Conservation (phyloP, 257 asterid genomes). For the Solanum sitiens region DNA sequence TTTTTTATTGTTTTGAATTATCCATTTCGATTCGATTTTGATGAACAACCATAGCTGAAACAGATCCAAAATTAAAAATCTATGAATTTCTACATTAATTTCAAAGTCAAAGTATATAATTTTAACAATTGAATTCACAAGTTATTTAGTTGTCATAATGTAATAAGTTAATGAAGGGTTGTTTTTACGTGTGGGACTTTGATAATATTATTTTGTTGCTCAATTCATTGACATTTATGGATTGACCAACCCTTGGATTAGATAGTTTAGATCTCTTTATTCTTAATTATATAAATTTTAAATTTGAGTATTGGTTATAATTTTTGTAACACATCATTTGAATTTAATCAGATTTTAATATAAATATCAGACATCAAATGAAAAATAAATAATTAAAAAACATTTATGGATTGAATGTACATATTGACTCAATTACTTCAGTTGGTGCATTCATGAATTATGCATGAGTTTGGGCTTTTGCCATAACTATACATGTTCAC, state of each 20-base stretch:
- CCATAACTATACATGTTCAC: neutral
- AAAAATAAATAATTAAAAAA: too few species aligned
- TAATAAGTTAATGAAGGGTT: neutral
- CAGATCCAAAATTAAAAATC: too few species aligned
- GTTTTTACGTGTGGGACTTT: neutral
- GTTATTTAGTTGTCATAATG: neutral
- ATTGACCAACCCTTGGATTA: neutral
- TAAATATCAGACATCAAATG: too few species aligned
- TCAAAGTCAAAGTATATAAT: neutral
- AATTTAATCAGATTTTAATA: neutral
- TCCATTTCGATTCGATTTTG: too few species aligned
- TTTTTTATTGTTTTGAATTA: too few species aligned
- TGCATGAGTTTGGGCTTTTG: neutral
- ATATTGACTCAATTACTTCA: neutral
- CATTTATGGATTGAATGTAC: neutral
- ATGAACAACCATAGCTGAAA: neutral
- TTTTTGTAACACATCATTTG: fast-evolving
- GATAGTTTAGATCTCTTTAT: neutral
- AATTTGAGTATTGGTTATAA: neutral
- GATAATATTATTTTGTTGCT: neutral
- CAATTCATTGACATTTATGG: neutral
- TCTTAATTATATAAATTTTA: neutral
- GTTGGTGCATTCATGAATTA: neutral
- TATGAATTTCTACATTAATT: neutral
- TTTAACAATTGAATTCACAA: neutral